phyloP scores from a whole-genome alignment of 2,329 filamentous ascomycete species.

The Teratosphaeria pseudoeucalypti region DNA sequence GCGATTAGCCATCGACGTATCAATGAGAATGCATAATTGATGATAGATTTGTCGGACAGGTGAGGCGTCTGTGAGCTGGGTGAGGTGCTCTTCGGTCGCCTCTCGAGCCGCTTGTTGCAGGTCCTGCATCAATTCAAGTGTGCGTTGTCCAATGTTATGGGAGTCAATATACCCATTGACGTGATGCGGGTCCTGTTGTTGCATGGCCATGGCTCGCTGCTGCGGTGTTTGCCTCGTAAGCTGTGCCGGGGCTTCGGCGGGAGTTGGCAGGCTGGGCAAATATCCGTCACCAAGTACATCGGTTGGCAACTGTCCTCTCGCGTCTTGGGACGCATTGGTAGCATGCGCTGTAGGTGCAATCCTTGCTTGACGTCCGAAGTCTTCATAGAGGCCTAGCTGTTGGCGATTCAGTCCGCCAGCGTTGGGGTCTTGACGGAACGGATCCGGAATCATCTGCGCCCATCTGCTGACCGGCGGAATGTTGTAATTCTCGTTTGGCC shows the following conservation, averaged over 20 bases:
- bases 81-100: conserved; percentile 47
- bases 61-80: conserved; percentile 45
- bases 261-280: conserved; percentile 52
- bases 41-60: conserved; percentile 49
- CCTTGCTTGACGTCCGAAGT: conserved; percentile 80
- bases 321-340: conserved; percentile 48
- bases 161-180: conserved; percentile 52
- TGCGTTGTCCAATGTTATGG: conserved; percentile 42
- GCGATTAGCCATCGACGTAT: conserved; percentile 41
- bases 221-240: conserved; percentile 49
- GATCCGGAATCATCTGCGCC: conserved; percentile 87
- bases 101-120: conserved; percentile 47
- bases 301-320: conserved; percentile 45
- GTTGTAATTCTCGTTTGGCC: conserved; percentile 75
- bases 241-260: conserved; percentile 48
- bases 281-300: conserved; percentile 55
- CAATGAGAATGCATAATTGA: conserved; percentile 44
- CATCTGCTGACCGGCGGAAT: conserved; percentile 69
- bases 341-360: conserved; percentile 38
- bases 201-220: conserved; percentile 35
- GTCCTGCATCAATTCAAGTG: conserved; percentile 46
- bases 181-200: conserved; percentile 31
- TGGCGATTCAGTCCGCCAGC: conserved; percentile 59
- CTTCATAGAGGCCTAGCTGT: conserved; percentile 92
- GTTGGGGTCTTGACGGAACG: conserved; percentile 69